Evolutionary conservation across 352 stramenopile species (phyloP).

Genomic region (Globisporangium alternatum): DNA sequence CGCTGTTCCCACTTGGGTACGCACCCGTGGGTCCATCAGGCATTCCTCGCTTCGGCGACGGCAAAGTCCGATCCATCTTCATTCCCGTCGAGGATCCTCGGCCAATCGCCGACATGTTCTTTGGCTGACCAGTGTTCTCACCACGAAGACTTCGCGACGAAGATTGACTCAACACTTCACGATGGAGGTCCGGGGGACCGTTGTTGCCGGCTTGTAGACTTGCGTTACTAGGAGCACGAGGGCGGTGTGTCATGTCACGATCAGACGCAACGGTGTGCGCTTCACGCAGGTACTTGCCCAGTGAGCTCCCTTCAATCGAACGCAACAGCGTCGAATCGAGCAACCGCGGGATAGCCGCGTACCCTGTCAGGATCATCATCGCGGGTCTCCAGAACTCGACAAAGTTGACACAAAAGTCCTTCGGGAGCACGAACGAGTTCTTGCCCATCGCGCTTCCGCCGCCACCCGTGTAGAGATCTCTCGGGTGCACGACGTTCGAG

Average conservation of each 20-base stretch:
- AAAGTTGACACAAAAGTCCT: slow-evolving; percentile 55
- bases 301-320: slow-evolving; percentile 42
- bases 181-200: slow-evolving; percentile 38
- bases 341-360: slow-evolving; percentile 39
- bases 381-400: slow-evolving; percentile 50
- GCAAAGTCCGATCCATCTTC: slow-evolving; percentile 33
- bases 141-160: slow-evolving; percentile 39
- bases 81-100: slow-evolving; percentile 14
- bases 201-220: slow-evolving; percentile 29
- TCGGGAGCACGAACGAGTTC: slow-evolving; percentile 31
- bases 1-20: slow-evolving; percentile 24
- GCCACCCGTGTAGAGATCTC: slow-evolving; percentile 34
- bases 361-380: slow-evolving; percentile 42
- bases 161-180: slow-evolving; percentile 45
- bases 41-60: slow-evolving; percentile 49
- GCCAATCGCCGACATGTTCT: slow-evolving; percentile 9
- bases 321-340: slow-evolving; percentile 41
- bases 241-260: slow-evolving; percentile 18
- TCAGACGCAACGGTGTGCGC: slow-evolving; percentile 34
- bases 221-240: slow-evolving; percentile 25
- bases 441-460: slow-evolving; percentile 35
- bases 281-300: slow-evolving; percentile 59
- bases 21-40: slow-evolving; percentile 20
- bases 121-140: slow-evolving; percentile 3
- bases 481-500: slow-evolving; percentile 58